A percentile compares a stretch with the other conserved stretches of the same genome.
These are phyloP conservation scores for Ophiostoma tasmaniense DNA, from an alignment of 2,329 filamentous ascomycete genomes.

Conservation along the genomic window DNA sequence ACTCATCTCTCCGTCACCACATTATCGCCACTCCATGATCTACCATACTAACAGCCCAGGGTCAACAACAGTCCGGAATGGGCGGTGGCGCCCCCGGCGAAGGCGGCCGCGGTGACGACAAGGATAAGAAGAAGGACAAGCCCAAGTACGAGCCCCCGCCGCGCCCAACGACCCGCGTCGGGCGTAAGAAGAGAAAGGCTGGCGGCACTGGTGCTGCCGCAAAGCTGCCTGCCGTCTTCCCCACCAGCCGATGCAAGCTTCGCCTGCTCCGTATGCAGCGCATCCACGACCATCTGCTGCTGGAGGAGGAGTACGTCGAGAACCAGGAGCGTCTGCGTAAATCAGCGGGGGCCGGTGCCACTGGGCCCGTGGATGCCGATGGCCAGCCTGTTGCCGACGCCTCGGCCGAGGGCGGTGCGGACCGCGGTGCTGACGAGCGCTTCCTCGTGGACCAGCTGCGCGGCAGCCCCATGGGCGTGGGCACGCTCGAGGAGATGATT, in stretches of 20 bases:
- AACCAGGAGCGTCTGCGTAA: slow-evolving; percentile 96
- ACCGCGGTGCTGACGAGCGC: slow-evolving; percentile 89
- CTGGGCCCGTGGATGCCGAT: slow-evolving; percentile 52
- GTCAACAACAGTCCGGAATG: slow-evolving; percentile 81
- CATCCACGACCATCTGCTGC: slow-evolving; percentile 90
- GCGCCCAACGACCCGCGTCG: slow-evolving; percentile 90
- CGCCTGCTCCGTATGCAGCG: slow-evolving; percentile 96
- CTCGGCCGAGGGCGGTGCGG: slow-evolving; percentile 33
- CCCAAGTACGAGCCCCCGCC: slow-evolving; percentile 99
- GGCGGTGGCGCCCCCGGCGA: slow-evolving; percentile 57
- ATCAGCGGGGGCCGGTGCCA: slow-evolving; percentile 68
- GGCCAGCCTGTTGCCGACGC: slow-evolving; percentile 50
- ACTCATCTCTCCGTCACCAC: too few relatives aligned
- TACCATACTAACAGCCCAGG: slow-evolving; percentile 38
- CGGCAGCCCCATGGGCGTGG: slow-evolving; percentile 96
- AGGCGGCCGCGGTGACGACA: slow-evolving; percentile 70
- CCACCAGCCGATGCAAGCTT: slow-evolving; percentile 94
- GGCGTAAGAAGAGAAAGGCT: slow-evolving; percentile 96
- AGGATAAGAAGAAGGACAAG: slow-evolving; percentile 99
- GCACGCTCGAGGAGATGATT: slow-evolving; percentile 96
- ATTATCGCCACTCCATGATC: background rate
- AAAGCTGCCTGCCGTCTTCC: slow-evolving; percentile 89
- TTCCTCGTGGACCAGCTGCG: slow-evolving; percentile 96
- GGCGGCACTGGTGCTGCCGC: slow-evolving; percentile 88
- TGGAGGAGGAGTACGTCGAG: slow-evolving; percentile 98